Conservation (phyloP, 2,329 filamentous ascomycete genomes). For the Verticillium longisporum region DNA sequence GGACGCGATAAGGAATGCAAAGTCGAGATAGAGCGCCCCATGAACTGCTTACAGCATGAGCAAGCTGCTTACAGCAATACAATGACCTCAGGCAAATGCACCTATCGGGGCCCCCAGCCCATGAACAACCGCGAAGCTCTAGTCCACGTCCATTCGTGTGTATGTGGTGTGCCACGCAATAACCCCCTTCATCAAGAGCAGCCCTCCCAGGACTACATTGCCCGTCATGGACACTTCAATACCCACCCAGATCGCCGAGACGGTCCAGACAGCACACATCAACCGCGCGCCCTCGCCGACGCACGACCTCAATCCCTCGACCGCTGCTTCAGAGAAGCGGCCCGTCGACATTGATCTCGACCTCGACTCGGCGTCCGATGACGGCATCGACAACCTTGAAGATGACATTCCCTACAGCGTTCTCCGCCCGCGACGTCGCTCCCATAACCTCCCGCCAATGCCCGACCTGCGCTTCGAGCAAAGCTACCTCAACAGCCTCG, state of each 20-base stretch:
- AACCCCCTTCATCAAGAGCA: not conserved
- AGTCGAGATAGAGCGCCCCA: too few species aligned
- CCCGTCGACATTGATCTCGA: conserved; percentile 36
- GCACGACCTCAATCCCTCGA: conserved; percentile 77
- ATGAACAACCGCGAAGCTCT: not conserved
- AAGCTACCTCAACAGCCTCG: conserved; percentile 90
- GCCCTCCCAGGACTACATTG: not conserved
- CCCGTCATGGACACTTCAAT: conserved; percentile 41
- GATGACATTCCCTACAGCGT: conserved; percentile 66
- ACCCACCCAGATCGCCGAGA: conserved; percentile 65
- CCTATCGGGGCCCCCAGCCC: not conserved
- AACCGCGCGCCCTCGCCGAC: conserved; percentile 61
- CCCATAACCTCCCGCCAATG: conserved; percentile 51
- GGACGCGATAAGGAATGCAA: too few species aligned
- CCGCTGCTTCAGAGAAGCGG: conserved; percentile 60
- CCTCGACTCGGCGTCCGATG: conserved; percentile 28
- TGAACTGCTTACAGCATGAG: too few species aligned
- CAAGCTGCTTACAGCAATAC: not conserved
- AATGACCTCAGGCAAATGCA: not conserved
- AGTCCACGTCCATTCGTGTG: too few species aligned
- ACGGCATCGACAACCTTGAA: conserved; percentile 44
- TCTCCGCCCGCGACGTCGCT: conserved; percentile 45
- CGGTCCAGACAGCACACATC: conserved; percentile 75
- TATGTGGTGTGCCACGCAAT: too few species aligned
- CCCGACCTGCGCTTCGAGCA: conserved; percentile 95